Evolutionary conservation across 805 yeast species (phyloP).

Genomic region (Kazachstania taianensis): DNA sequence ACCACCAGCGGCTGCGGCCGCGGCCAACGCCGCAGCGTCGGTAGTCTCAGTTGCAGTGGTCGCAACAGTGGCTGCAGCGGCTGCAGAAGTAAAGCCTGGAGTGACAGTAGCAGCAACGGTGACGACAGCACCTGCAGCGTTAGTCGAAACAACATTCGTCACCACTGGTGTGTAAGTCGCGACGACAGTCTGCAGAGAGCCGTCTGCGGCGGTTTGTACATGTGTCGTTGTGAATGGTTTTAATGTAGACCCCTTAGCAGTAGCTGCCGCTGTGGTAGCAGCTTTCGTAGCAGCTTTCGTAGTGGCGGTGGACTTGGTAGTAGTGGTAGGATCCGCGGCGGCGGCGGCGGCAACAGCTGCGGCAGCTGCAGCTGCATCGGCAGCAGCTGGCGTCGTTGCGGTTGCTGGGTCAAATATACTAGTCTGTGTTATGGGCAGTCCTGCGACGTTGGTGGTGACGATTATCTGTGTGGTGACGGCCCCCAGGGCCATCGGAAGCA

Average conservation of each 20-base stretch:
- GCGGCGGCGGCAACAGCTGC: conserved; percentile 8
- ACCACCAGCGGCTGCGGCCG: conserved; percentile 27
- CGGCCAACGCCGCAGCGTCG: conserved; percentile 16
- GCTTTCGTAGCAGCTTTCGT: conserved; percentile 17
- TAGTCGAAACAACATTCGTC: conserved; percentile 16
- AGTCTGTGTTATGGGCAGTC: conserved; percentile 26
- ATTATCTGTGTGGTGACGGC: conserved; percentile 12
- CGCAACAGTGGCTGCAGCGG: conserved; percentile 14
- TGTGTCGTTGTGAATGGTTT: conserved; percentile 10
- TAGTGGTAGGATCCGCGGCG: too few species aligned
- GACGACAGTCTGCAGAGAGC: conserved; percentile 8
- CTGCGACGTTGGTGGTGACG: conserved; percentile 27
- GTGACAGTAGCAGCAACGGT: conserved; percentile 7
- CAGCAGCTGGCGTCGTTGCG: conserved; percentile 17
- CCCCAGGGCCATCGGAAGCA: conserved; percentile 12
- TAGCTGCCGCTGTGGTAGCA: conserved; percentile 25
- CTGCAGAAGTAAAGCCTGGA: conserved; percentile 10
- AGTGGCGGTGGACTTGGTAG: conserved; percentile 15
- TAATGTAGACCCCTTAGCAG: conserved; percentile 19
- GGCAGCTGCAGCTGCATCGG: conserved; percentile 10
- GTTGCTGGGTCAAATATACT: conserved; percentile 20
- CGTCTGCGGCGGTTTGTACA: conserved; percentile 17
- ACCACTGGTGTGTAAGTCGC: conserved; percentile 21
- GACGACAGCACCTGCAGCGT: conserved; percentile 22
- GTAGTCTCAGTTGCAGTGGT: conserved; percentile 11